Evolutionary conservation across 73 alveolate genomes (phyloP), one percentile per base, ranked within the genome.

Genomic region (Paramecium bursaria): DNA sequence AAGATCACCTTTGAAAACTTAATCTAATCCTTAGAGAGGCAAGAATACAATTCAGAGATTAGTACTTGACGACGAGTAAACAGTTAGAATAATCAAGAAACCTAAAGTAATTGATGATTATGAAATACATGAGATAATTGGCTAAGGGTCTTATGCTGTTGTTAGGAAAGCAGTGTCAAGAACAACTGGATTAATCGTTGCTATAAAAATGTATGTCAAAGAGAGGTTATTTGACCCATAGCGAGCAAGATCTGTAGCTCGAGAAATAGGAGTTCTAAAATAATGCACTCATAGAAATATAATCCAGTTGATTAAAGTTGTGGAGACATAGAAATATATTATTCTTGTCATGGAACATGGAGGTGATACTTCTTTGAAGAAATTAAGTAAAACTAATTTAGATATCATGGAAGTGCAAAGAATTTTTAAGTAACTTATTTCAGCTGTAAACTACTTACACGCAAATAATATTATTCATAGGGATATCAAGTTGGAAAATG

Each of bases 171-270:
- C 47, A 35, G 48, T 67, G 2, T 57, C 33, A 10, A 67, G 35
- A 21, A 39, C 22, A n/a, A 19, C 33, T 67, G 82, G 55, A 11
- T 33, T 39, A 6, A 19, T 67, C 19, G 82, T 67, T 2, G 82
- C 82, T 11, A 19, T 67, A 3, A 67, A 67, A 17, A 47, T 67
- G 1, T 67, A 67, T 67, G 26, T 35, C 11, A 67, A 67, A 42
- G 82, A 67, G 10, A 67, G 82, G 44, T 47, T 67, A 3, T 67
- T 39, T 67, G 82, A 67, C 44, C 82, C 82, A 30, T 67, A 31
- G 44, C 27, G 82, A 30, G 82, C 82, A 21, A 39, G 82, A 67
- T 29, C 60, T 31, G 82, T 67, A 3, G 82, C 82, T 5, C 33
- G 35, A 19, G 82, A 67, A 42, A 67, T 67, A 39, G 13, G 44